Evolutionary conservation across 805 yeast genomes (phyloP), one percentile per base, ranked within the genome.

Genomic region (Kuraishia hungarica): DNA sequence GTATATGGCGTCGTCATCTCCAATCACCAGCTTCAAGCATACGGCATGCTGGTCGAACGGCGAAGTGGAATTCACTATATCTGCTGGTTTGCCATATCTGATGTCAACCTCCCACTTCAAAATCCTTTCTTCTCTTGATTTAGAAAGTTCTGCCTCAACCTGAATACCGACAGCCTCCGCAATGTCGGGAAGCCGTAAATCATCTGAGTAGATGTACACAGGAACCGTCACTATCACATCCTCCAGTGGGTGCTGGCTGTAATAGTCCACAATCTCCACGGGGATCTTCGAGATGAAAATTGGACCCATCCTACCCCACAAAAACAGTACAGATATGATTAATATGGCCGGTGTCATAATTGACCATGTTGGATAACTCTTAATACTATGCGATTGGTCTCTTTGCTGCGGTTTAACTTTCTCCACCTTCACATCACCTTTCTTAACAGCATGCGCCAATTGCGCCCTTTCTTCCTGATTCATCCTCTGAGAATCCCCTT

Each of bases 131-230:
- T 49, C 39, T 43, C 39, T 13, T 13, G 52, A 20, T 19, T 35
- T 29, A 39, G 65, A 61, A 29, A 79, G 54, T 51, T 72, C 66
- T 28, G 67, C 63, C 59, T 79, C 73, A 6, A 78, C 63, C 57
- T 77, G 74, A 17, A 67, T 58, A 59, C 81, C 80, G 3, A 75
- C 64, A 1, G 83, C 52, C 7, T 39, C 55, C 4, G 52, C 55
- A 15, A 53, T n/a, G 21, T 53, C 55, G 0, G 90, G 89, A 61
- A 81, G 81, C 20, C 69, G 67, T 61, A 80, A 73, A 1, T 78
- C 78, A 19, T 75, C 76, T 1, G 64, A 58, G 23, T 64, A 62
- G n/a, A 77, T 53, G 54, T 64, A 74, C 4, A 77, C 72, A 0
- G 76, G 77, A 11, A 77, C 67, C 2, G 64, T 65, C 52, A 77